Base-by-base conservation (phyloP, 1,139 yeast species). In the Geotrichum aggregatum region DNA sequence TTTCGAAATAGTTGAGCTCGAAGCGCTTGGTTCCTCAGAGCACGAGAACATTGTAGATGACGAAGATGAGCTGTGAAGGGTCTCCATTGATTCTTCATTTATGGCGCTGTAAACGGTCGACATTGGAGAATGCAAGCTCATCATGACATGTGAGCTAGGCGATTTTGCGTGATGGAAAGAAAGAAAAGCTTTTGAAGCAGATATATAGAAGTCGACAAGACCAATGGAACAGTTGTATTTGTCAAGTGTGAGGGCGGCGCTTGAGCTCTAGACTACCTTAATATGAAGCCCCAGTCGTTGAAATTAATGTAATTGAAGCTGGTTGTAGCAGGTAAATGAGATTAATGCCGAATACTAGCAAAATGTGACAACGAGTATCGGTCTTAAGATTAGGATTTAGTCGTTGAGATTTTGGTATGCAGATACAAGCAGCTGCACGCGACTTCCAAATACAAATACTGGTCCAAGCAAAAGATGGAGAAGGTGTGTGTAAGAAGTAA, bases 31-130 rank as follows among this genome's bases (percentile, higher is more conserved):
- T 11, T 3, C 24, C 2, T 36, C 26, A 1, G 41, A 16, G 26
- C 41, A 36, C 14, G 42, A 39, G 22, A 39, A 39, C 42, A 39
- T 39, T 13, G 42, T 39, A 21, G 42, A 39, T 24, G 30, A 21
- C 5, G 42, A 39, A 14, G 42, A 39, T 4, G 42, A 39, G 18
- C 30, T n/a, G 30, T 39, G 42, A 22, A 39, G 30, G 16, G 42
- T 22, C 22, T 22, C 42, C n/a, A 39, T 28, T 14, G 42, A 39
- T 8, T 35, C 39, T n/a, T 14, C 30, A 7, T 3, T 22, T n/a
- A 11, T 28, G 7, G 30, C n/a, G 30, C 26, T 13, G 41, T 39
- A 39, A 8, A 7, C 42, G 28, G 21, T 21, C 18, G 13, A 16
- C 21, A 16, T 13, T 10, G 28, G 42, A 13, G 42, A 39, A 8